These are phyloP conservation scores for Melastoma candidum DNA, from an alignment of 441 rosid species.

Conservation along the genomic window DNA sequence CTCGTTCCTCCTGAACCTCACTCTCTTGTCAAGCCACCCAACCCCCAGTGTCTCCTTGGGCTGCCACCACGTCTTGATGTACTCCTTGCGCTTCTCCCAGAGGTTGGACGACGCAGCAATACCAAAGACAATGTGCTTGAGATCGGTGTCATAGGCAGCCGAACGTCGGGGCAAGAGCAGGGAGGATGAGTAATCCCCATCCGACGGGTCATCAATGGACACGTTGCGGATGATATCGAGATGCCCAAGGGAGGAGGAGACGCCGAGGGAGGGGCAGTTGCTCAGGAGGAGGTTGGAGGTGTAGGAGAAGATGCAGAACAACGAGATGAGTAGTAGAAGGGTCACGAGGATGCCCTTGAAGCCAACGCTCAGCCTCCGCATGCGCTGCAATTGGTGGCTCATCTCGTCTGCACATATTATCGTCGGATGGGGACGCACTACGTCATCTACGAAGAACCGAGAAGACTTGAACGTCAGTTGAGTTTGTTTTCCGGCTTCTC, in stretches of 20 bases:
- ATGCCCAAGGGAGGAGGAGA: background rate
- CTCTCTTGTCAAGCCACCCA: constrained; percentile 52
- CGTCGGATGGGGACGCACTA: too few species aligned
- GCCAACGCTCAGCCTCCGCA: background rate
- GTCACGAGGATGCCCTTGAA: constrained; percentile 32
- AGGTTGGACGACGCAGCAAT: constrained; percentile 56
- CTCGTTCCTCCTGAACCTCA: too few species aligned
- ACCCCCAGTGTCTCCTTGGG: constrained; percentile 56
- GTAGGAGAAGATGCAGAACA: constrained; percentile 38
- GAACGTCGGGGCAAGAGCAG: constrained; percentile 16
- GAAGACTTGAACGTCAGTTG: too few species aligned
- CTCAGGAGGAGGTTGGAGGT: constrained; percentile 33
- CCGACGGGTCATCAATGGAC: constrained; percentile 1
- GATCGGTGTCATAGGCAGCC: constrained; percentile 28
- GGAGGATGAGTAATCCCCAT: constrained; percentile 7
- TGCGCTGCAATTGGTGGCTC: too few species aligned
- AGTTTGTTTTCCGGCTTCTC: too few species aligned
- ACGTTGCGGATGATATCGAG: too few species aligned
- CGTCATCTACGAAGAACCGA: too few species aligned
- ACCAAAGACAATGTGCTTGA: constrained; percentile 72
- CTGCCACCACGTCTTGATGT: constrained; percentile 76
- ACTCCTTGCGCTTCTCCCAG: constrained; percentile 76
- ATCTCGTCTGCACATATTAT: too few species aligned
- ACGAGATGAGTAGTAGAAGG: constrained; percentile 31
- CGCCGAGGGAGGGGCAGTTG: constrained; percentile 11